Percentiles rank a stretch among this genome's conserved stretches.
Conservation (phyloP, 2,329 filamentous ascomycete genomes). For the Colletotrichum sp. region DNA sequence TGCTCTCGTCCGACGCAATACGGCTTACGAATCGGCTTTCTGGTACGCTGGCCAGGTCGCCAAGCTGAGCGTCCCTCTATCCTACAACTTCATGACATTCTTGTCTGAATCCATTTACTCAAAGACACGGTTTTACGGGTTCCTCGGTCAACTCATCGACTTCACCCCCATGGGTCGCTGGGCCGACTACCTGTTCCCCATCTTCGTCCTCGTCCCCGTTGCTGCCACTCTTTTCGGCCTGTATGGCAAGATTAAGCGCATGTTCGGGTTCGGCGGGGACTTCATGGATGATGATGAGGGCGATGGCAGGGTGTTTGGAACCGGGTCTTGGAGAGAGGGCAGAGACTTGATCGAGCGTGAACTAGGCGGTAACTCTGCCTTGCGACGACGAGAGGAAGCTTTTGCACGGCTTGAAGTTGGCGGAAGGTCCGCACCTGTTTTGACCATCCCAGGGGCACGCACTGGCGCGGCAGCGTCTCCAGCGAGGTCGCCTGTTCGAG, state of each 20-base stretch:
- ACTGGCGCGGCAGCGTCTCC: slow-evolving; percentile 35
- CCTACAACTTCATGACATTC: slow-evolving; percentile 97
- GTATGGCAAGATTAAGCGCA: slow-evolving; percentile 79
- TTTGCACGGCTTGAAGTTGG: slow-evolving; percentile 35
- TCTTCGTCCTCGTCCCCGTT: slow-evolving; percentile 86
- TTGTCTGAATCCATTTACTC: slow-evolving; percentile 74
- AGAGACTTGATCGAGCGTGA: slow-evolving; percentile 90
- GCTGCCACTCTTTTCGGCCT: slow-evolving; percentile 86
- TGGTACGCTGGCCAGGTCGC: slow-evolving; percentile 97
- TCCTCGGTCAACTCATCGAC: slow-evolving; percentile 83
- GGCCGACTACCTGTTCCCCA: slow-evolving; percentile 89
- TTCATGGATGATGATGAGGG: slow-evolving; percentile 78
- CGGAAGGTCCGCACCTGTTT: slow-evolving; percentile 48
- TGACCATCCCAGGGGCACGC: slow-evolving; percentile 51
- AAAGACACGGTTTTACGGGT: slow-evolving; percentile 84
- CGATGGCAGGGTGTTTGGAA: slow-evolving; percentile 70
- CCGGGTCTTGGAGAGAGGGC: slow-evolving; percentile 90
- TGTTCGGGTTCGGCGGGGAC: slow-evolving; percentile 78
- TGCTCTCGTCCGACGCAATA: slow-evolving; percentile 87
- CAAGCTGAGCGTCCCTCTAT: slow-evolving; percentile 87
- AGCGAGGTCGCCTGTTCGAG: slow-evolving; percentile 48
- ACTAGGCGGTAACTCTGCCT: slow-evolving; percentile 67
- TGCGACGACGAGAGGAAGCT: slow-evolving; percentile 52
- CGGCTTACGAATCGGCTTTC: slow-evolving; percentile 89
- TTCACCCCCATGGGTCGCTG: slow-evolving; percentile 81